Evolutionary conservation across 148 eudicot genomes (phyloP).

Genomic region (Mesembryanthemum crystallinum): DNA sequence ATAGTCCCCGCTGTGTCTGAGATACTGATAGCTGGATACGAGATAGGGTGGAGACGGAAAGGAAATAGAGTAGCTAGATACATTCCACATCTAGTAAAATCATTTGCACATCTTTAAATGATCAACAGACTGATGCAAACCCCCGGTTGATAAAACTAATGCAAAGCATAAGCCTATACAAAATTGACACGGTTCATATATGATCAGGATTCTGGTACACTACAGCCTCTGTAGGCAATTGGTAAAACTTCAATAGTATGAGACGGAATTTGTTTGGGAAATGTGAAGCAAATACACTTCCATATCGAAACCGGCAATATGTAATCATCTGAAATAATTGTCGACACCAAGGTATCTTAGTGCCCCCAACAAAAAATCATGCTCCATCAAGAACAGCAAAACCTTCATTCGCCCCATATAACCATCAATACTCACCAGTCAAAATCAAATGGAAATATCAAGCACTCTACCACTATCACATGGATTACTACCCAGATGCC

Average conservation of each 20-base stretch:
- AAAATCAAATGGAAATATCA: not conserved
- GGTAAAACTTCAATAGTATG: too few relatives aligned
- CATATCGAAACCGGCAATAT: not conserved
- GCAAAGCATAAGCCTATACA: not conserved
- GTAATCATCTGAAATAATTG: not conserved
- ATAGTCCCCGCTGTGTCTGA: not conserved
- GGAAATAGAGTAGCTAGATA: not conserved
- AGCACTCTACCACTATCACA: constrained; percentile 5
- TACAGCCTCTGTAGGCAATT: not conserved
- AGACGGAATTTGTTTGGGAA: not conserved
- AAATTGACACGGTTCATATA: too few relatives aligned
- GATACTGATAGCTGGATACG: not conserved
- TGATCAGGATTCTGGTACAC: not conserved
- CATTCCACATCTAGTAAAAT: not conserved
- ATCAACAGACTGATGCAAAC: not conserved
- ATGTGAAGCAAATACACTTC: not conserved
- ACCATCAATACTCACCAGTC: constrained; percentile 1
- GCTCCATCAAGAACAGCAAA: not conserved
- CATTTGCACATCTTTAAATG: not conserved
- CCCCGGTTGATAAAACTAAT: not conserved
- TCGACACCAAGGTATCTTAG: not conserved
- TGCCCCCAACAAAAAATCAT: not conserved
- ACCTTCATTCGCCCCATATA: not conserved
- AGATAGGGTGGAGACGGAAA: not conserved
- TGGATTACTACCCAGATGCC: not conserved